phyloP scores from a whole-genome alignment of 2,329 filamentous ascomycete species.

The Teratosphaeria nubilosa region DNA sequence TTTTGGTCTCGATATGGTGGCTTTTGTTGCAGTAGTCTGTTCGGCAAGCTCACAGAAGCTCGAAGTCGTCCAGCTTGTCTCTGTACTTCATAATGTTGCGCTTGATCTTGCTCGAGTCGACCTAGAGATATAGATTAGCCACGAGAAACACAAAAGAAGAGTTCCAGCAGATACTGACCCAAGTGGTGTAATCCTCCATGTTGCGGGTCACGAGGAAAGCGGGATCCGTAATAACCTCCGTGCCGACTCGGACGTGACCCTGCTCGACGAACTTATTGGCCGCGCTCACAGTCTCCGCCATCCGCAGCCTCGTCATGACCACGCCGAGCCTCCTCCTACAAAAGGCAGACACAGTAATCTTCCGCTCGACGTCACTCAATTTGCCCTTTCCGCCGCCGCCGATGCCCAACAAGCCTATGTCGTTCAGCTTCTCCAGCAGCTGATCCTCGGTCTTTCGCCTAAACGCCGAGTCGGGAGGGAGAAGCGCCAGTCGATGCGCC shows the following conservation, averaged over 20 bases:
- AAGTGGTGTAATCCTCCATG: conserved; percentile 89
- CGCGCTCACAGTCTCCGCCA: conserved; percentile 84
- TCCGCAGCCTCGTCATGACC: conserved; percentile 79
- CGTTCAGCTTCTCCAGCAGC: conserved; percentile 81
- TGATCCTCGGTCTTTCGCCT: conserved; percentile 78
- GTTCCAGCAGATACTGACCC: background rate
- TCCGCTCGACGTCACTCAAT: conserved; percentile 64
- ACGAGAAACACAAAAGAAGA: background rate
- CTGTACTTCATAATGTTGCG: conserved; percentile 89
- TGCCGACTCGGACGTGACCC: conserved; percentile 73
- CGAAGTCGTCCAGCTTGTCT: conserved; percentile 92
- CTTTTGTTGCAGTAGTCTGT: background rate
- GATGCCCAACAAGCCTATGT: conserved; percentile 75
- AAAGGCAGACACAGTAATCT: conserved; percentile 81
- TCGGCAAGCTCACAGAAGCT: conserved; percentile 55
- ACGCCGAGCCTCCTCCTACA: conserved; percentile 75
- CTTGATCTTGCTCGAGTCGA: conserved; percentile 94
- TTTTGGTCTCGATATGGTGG: background rate
- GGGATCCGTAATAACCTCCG: conserved; percentile 80
- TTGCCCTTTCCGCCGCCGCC: conserved; percentile 54
- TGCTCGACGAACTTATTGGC: conserved; percentile 80
- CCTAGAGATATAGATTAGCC: conserved; percentile 47
- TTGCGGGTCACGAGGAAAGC: conserved; percentile 73
- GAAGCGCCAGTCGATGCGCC: conserved; percentile 73
- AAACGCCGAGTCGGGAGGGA: conserved; percentile 67